A percentile compares a stretch with the other conserved stretches of the same genome.
These are phyloP conservation scores for Fusarium tjaetaba DNA, from an alignment of 2,329 filamentous ascomycete species.

Conservation along the genomic window DNA sequence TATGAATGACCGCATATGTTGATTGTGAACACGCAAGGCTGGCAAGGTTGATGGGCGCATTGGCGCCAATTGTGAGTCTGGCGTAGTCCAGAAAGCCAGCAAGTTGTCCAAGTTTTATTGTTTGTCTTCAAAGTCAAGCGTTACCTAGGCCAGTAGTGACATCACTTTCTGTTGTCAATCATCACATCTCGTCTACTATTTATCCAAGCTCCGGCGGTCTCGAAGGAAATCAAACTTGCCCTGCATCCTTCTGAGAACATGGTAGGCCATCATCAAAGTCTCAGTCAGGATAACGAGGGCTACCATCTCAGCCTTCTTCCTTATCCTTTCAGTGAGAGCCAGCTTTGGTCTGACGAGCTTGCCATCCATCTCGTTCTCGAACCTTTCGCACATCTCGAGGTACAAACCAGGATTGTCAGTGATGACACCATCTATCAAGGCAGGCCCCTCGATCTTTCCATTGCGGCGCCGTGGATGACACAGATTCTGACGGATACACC, in stretches of 20 bases:
- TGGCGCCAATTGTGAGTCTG: background rate
- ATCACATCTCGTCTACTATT: constrained; percentile 1
- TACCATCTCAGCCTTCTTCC: constrained; percentile 26
- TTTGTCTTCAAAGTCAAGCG: background rate
- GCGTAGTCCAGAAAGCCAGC: background rate
- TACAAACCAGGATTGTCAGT: constrained; percentile 83
- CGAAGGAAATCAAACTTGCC: constrained; percentile 45
- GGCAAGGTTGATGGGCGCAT: background rate
- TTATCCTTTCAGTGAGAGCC: constrained; percentile 22
- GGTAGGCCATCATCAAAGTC: constrained; percentile 36
- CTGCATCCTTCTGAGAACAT: constrained; percentile 41
- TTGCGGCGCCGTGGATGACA: constrained; percentile 47
- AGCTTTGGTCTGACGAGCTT: constrained; percentile 14
- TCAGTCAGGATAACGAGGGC: constrained; percentile 33
- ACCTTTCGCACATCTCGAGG: constrained; percentile 64
- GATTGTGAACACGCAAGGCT: background rate
- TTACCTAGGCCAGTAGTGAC: background rate
- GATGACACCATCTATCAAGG: constrained; percentile 78
- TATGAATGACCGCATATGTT: background rate
- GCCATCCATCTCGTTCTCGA: constrained; percentile 49
- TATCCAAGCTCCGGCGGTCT: constrained; percentile 31
- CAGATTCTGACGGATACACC: constrained; percentile 66
- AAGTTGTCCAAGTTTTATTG: background rate
- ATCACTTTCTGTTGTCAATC: background rate
- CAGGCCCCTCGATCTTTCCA: background rate